These are phyloP conservation scores for Blastobotrys peoriensis DNA, from an alignment of 805 yeast species.

Conservation along the genomic window DNA sequence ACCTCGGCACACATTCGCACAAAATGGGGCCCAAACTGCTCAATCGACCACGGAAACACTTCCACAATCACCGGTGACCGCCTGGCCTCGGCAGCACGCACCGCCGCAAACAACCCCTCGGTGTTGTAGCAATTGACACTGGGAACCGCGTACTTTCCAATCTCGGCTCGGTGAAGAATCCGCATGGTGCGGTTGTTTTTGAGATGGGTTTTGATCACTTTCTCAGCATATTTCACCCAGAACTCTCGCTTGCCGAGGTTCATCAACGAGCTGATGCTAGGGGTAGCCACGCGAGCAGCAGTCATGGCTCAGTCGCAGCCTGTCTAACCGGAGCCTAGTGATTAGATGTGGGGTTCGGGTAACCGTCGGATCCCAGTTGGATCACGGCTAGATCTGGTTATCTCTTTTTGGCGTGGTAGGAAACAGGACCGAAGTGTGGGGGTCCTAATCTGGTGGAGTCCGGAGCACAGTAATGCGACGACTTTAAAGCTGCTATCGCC, in stretches of 20 bases:
- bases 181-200: slow-evolving; percentile 26
- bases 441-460: too few species aligned
- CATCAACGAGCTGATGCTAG: neutral
- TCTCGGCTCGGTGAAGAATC: slow-evolving; percentile 30
- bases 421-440: too few species aligned
- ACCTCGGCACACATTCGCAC: slow-evolving; percentile 26
- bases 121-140: slow-evolving; percentile 33
- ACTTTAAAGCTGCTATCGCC: too few species aligned
- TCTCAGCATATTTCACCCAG: neutral
- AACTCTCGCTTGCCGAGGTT: neutral
- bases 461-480: neutral
- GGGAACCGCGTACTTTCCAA: slow-evolving; percentile 31
- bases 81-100: slow-evolving; percentile 33
- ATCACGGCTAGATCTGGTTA: too few species aligned
- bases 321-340: too few species aligned
- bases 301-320: too few species aligned
- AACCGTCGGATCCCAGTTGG: too few species aligned
- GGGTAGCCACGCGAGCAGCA: too few species aligned
- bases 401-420: too few species aligned
- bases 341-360: too few species aligned
- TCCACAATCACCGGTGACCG: slow-evolving; percentile 32
- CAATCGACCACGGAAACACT: slow-evolving; percentile 36
- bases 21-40: slow-evolving; percentile 30
- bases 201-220: slow-evolving; percentile 10
- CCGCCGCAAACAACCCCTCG: slow-evolving; percentile 33